Base-by-base conservation (phyloP, 768 basidiomycete species). In the Austroboletus eburneus region DNA sequence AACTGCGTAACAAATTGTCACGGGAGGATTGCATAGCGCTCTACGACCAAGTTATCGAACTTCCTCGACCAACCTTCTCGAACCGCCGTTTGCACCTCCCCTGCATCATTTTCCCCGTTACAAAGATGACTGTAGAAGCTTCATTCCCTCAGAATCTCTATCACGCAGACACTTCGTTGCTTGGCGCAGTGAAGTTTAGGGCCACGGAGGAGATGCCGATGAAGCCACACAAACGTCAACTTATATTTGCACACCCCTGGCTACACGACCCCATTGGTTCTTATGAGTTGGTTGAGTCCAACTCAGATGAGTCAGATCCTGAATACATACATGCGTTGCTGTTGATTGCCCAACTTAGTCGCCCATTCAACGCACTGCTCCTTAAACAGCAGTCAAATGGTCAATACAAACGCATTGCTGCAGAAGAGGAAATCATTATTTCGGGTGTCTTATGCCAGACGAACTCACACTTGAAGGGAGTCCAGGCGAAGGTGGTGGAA, bases 201-300 rank as follows among this genome's bases (percentile, higher is more conserved):
- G 44, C 45, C 6, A 3, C 29, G 6, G 36, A 40, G 20, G 14
- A 9, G n/a, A 18, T 46, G 13, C n/a, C 49, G 9, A 8, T 43
- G 21, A 27, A 4, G 10, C 2, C 6, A 6, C 42, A 40, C 1
- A n/a, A n/a, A n/a, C 37, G 41, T 2, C 32, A 35, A 13, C 36
- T 50, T 2, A 9, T 43, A 2, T 52, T 55, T 9, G 47, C 49
- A 3, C 27, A 50, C n/a, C 54, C 52, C 1, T 54, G 54, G 51
- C 10, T 49, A 22, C 45, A 8, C 20, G 48, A 46, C 30, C 33
- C n/a, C n/a, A n/a, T n/a, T n/a, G n/a, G n/a, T n/a, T n/a, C n/a
- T n/a, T n/a, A n/a, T n/a, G n/a, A n/a, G n/a, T n/a, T n/a, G n/a
- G n/a, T n/a, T n/a, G n/a, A n/a, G n/a, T n/a, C n/a, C n/a, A n/a